Percentiles rank a stretch among this genome's conserved stretches.
Evolutionary conservation across 2,329 filamentous ascomycete genomes (phyloP).

Genomic region (Colletotrichum truncatum): DNA sequence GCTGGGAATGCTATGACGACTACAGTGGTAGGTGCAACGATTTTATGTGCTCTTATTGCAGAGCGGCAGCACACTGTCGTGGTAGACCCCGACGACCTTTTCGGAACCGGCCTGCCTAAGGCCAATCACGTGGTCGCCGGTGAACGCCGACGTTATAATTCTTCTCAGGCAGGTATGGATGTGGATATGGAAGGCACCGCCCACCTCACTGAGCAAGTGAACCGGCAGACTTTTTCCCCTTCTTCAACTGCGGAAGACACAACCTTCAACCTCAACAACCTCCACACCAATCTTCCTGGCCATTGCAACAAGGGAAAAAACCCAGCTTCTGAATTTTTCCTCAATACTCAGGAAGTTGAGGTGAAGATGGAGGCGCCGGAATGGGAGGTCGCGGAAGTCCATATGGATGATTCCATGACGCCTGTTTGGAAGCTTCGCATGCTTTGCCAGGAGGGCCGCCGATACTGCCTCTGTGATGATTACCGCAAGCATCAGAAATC

Average conservation of each 20-base stretch:
- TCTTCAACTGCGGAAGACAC: background rate
- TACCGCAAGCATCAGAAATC: constrained; percentile 40
- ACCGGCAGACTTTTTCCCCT: background rate
- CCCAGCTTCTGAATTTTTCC: background rate
- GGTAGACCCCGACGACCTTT: background rate
- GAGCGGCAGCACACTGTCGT: constrained; percentile 10
- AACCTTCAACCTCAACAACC: background rate
- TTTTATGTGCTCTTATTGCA: constrained; percentile 66
- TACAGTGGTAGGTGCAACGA: constrained; percentile 73
- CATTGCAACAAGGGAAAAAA: background rate
- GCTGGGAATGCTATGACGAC: constrained; percentile 85
- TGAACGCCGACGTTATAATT: too few species aligned
- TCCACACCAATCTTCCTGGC: background rate
- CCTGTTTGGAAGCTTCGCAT: constrained; percentile 17
- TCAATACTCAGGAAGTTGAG: background rate
- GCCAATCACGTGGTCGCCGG: background rate
- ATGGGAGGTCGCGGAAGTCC: background rate
- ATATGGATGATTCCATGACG: background rate
- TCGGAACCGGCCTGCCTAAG: background rate
- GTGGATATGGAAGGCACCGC: too few species aligned
- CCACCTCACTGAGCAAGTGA: too few species aligned
- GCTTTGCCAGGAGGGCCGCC: constrained; percentile 34
- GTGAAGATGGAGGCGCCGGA: background rate
- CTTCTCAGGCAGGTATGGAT: too few species aligned
- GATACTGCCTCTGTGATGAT: constrained; percentile 47